Evolutionary conservation across 2,329 filamentous ascomycete species (phyloP), one percentile per base, ranked within the genome.

Genomic region (Nemania sp.): DNA sequence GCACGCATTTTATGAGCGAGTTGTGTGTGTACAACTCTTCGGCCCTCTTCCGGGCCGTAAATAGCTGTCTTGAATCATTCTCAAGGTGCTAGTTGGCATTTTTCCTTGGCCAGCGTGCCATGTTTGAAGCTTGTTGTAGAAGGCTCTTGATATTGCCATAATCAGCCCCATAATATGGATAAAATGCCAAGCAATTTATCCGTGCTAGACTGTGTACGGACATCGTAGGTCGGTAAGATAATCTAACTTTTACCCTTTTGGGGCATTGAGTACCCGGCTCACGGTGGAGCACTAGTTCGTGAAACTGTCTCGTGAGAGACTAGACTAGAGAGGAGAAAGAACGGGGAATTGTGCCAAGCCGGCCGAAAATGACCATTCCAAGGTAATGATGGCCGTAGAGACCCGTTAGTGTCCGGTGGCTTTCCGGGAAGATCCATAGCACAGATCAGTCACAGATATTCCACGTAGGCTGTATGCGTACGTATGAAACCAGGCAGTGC

Each of bases 131-230:
- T 15, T 43, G n/a, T 19, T 22, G 37, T 23, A 30, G 7, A 37
- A 23, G 20, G 15, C 24, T 12, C 22, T 28, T 15, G n/a, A 22
- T 37, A 22, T 24, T 19, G 22, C n/a, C 22, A 23, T 20, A 28
- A 15, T 28, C 23, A 43, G n/a, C n/a, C 9, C 23, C 36, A 30
- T 31, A 53, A 50, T 48, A 34, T 56, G 49, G 56, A 24, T 56
- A 54, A 56, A 56, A 43, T 34, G 40, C 33, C 31, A 36, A 40
- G 19, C 12, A n/a, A 46, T 56, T 49, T 52, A 59, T 33, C 52
- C 56, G 41, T 42, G 42, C 41, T 53, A 52, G 41, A 24, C 47
- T 28, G 28, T 47, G 17, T 54, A 39, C 33, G 54, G 53, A 5
- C 33, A 34, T 34, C n/a, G 15, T 30, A 44, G 47, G 47, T 46